Percentiles rank a stretch among this genome's conserved stretches.
Conservation (phyloP, 345 rosid genomes). For the Murraya koenigii region DNA sequence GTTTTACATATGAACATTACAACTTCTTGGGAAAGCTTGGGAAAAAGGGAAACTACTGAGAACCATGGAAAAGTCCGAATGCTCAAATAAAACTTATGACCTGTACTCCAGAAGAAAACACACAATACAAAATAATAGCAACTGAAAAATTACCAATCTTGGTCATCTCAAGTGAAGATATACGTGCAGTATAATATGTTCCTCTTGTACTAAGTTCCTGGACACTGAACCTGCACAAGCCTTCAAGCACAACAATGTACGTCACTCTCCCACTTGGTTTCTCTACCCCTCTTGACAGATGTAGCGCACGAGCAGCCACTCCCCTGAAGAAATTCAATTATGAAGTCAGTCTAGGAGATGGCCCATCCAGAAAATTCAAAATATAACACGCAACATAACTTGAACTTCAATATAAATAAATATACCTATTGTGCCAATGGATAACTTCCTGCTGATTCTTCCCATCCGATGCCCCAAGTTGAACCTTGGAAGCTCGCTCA, state of each 20-base stretch:
- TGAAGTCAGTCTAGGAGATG: neutral
- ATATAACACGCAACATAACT: neutral
- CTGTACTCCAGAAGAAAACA: neutral
- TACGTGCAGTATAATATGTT: slow-evolving; percentile 77
- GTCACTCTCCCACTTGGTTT: slow-evolving; percentile 99
- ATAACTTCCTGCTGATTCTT: slow-evolving; percentile 75
- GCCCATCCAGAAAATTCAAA: neutral
- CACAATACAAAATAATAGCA: slow-evolving; percentile 1
- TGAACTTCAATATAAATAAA: neutral
- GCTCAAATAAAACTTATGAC: slow-evolving; percentile 6
- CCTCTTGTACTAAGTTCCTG: slow-evolving; percentile 94
- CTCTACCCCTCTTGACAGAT: slow-evolving; percentile 98
- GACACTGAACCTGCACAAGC: slow-evolving; percentile 89
- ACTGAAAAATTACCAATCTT: slow-evolving; percentile 56
- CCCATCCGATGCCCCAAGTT: slow-evolving; percentile 63
- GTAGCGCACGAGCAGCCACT: slow-evolving; percentile 97
- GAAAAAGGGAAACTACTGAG: neutral
- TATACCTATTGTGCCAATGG: slow-evolving; percentile 93
- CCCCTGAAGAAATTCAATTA: slow-evolving; percentile 49
- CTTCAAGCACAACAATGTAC: slow-evolving; percentile 96
- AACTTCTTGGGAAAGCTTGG: neutral
- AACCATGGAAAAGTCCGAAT: neutral
- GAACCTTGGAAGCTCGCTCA: slow-evolving; percentile 58
- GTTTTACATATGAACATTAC: neutral
- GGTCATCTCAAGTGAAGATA: slow-evolving; percentile 90